These are phyloP conservation scores for Rhodamnia rubescens DNA, from an alignment of 345 rosid genomes.

Conservation along the genomic window DNA sequence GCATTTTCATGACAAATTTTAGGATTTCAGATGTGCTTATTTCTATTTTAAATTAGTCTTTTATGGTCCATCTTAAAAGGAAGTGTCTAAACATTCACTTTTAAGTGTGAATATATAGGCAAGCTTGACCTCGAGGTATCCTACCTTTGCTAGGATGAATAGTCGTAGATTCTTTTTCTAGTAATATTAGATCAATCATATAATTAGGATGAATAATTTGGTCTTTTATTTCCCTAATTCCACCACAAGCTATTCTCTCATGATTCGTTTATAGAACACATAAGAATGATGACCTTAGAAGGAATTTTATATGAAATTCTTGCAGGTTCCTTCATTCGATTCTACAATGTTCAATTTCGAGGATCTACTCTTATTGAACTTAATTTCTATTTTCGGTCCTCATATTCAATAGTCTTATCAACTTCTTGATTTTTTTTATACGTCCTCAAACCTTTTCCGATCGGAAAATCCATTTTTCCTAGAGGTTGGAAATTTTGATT, in stretches of 20 bases:
- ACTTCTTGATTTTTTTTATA: not conserved
- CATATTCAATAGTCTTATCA: not conserved
- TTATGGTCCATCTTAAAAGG: not conserved
- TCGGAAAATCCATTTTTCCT: not conserved
- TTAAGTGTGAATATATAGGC: not conserved
- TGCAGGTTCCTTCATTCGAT: not conserved
- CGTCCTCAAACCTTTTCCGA: not conserved
- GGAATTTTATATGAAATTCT: not conserved
- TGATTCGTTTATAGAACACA: not conserved
- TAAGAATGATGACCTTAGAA: not conserved
- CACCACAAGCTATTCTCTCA: not conserved
- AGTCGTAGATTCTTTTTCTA: not conserved
- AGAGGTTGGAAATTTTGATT: not conserved
- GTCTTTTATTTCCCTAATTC: not conserved
- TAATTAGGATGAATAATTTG: not conserved
- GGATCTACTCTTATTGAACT: not conserved
- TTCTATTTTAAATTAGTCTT: not conserved
- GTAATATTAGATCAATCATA: not conserved
- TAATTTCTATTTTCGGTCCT: not conserved
- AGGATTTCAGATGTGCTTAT: too few species aligned
- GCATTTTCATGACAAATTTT: too few species aligned
- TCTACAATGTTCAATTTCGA: not conserved
- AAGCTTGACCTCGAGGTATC: not conserved
- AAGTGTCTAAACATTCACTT: not conserved
- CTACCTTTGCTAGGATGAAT: not conserved